These are phyloP conservation scores for Talaromyces borbonicus DNA, from an alignment of 495 filamentous ascomycete species.

Conservation along the genomic window DNA sequence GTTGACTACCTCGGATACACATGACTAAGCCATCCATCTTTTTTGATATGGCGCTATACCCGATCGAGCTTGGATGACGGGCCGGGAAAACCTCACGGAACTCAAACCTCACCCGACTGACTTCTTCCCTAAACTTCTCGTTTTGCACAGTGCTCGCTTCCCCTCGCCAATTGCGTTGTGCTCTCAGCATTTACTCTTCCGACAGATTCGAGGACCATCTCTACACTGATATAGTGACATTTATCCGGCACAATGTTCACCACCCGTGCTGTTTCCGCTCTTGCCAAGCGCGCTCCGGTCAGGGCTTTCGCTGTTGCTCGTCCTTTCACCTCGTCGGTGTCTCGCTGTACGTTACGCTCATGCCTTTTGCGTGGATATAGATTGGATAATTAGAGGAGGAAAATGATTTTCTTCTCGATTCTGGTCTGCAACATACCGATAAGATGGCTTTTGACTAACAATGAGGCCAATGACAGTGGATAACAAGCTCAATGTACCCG, in stretches of 20 bases:
- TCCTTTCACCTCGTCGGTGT: slow-evolving; percentile 39
- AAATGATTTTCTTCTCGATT: not conserved
- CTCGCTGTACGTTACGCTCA: slow-evolving; percentile 35
- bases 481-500: slow-evolving; percentile 26
- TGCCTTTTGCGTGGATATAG: not conserved
- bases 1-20: not conserved
- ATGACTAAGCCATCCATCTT: slow-evolving; percentile 1
- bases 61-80: slow-evolving; percentile 2
- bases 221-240: not conserved
- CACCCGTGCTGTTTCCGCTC: slow-evolving; percentile 65
- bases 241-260: slow-evolving; percentile 59
- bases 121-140: slow-evolving; percentile 4
- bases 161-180: slow-evolving; percentile 4
- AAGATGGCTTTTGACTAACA: not conserved
- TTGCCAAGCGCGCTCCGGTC: slow-evolving; percentile 59
- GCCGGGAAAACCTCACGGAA: slow-evolving; percentile 8
- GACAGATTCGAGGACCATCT: not conserved
- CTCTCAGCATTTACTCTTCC: not conserved
- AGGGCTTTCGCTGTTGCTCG: slow-evolving; percentile 39
- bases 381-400: not conserved
- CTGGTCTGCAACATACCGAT: no score
- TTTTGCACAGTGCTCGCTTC: not conserved
- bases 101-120: slow-evolving; percentile 3
- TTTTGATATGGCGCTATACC: slow-evolving; percentile 1
- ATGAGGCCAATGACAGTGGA: no score